phyloP scores from a whole-genome alignment of 163 green algal species.

The Smithsoniella earleae region DNA sequence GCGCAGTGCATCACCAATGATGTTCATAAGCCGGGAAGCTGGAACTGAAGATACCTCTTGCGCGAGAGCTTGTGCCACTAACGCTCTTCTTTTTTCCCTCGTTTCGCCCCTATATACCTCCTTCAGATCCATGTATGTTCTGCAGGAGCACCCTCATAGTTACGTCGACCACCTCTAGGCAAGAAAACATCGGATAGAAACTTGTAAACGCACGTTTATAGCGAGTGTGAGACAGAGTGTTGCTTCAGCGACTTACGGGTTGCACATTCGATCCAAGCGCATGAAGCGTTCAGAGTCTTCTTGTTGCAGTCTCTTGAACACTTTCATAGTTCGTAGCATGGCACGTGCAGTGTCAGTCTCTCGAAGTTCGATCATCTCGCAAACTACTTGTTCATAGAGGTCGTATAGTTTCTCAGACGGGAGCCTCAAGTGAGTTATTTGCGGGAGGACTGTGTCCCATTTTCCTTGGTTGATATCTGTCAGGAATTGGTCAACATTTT shows the following conservation, averaged over 20 bases:
- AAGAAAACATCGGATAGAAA: no score
- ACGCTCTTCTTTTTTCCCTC: slow-evolving; percentile 69
- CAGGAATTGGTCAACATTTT: slow-evolving; percentile 78
- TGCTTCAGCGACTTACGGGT: slow-evolving; percentile 36
- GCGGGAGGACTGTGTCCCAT: slow-evolving; percentile 85
- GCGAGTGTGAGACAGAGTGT: no score
- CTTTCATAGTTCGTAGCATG: slow-evolving; percentile 72
- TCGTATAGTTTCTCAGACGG: slow-evolving; percentile 78
- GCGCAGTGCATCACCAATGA: slow-evolving; percentile 92
- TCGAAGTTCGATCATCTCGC: slow-evolving; percentile 90
- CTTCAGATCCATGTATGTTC: slow-evolving; percentile 56
- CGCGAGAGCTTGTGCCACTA: slow-evolving; percentile 59
- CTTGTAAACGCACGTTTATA: no score
- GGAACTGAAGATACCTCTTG: slow-evolving; percentile 72
- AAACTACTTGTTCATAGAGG: slow-evolving; percentile 90
- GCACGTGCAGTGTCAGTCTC: slow-evolving; percentile 82
- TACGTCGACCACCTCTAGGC: no score
- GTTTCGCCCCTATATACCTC: slow-evolving; percentile 57
- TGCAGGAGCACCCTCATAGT: no score
- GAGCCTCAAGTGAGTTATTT: slow-evolving; percentile 77
- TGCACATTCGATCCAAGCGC: slow-evolving; percentile 66
- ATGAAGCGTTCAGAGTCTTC: slow-evolving; percentile 75
- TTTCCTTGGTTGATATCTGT: slow-evolving; percentile 77
- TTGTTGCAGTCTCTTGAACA: slow-evolving; percentile 59
- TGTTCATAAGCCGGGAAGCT: slow-evolving; percentile 79